Evolutionary conservation across 1,139 yeast species (phyloP).

Genomic region (Pichia sp.): DNA sequence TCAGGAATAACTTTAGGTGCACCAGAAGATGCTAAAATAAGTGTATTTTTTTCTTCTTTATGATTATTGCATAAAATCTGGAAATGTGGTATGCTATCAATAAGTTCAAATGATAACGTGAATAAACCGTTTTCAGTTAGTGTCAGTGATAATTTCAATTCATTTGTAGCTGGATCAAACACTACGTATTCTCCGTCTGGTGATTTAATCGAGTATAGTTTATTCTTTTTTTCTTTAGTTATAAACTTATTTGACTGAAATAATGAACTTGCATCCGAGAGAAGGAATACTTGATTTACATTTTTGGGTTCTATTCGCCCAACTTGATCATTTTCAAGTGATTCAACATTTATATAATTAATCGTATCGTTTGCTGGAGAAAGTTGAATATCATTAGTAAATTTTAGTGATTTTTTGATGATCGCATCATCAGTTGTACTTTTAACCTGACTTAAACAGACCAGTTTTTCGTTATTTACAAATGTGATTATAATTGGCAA

Average conservation of each 20-base stretch:
- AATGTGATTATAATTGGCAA: conserved; percentile 9
- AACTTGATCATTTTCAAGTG: conserved; percentile 12
- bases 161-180: conserved; percentile 20
- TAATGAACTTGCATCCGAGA: conserved; percentile 24
- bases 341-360: background rate
- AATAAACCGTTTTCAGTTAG: conserved; percentile 35
- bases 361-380: background rate
- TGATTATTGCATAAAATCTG: conserved; percentile 12
- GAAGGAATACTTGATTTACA: conserved; percentile 35
- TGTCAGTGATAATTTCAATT: conserved; percentile 32
- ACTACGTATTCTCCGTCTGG: conserved; percentile 27
- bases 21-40: conserved; percentile 17
- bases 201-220: conserved; percentile 5
- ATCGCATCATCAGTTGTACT: background rate
- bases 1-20: conserved; percentile 23
- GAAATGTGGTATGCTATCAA: background rate
- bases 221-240: background rate
- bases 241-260: conserved; percentile 9
- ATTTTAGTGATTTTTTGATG: conserved; percentile 1
- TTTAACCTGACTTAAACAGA: conserved; percentile 2
- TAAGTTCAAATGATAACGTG: conserved; percentile 17
- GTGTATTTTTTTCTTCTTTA: conserved; percentile 14
- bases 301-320: conserved; percentile 32
- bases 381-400: conserved; percentile 1
- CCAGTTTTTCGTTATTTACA: background rate